Conservation (phyloP, 2,329 filamentous ascomycete genomes). For the Leptosphaerulina australis region DNA sequence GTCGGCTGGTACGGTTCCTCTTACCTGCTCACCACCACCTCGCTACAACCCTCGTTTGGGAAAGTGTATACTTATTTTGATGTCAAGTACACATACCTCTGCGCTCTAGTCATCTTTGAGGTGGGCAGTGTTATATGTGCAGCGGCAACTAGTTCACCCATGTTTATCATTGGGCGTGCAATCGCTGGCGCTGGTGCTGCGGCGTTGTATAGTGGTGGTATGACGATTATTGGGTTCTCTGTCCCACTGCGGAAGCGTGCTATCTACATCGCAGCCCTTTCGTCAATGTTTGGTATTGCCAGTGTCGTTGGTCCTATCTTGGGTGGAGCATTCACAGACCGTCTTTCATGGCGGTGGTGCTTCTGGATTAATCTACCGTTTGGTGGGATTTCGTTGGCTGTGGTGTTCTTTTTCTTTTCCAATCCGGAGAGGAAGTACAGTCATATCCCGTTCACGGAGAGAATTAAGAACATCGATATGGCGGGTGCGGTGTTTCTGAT, state of each 20-base stretch:
- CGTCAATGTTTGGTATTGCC: slow-evolving; percentile 49
- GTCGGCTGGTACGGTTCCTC: slow-evolving; percentile 52
- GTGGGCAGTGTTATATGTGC: slow-evolving; percentile 63
- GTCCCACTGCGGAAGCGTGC: slow-evolving; percentile 53
- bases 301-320: slow-evolving; percentile 51
- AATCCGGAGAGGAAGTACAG: slow-evolving; percentile 34
- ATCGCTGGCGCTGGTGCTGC: slow-evolving; percentile 61
- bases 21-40: slow-evolving; percentile 55
- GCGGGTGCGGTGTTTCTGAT: slow-evolving; percentile 42
- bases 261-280: slow-evolving; percentile 48
- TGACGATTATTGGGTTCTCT: slow-evolving; percentile 56
- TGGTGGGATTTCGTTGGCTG: slow-evolving; percentile 47
- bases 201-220: slow-evolving; percentile 59
- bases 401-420: slow-evolving; percentile 42
- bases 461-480: slow-evolving; percentile 49
- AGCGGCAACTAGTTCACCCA: slow-evolving; percentile 54
- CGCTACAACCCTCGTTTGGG: slow-evolving; percentile 55
- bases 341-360: slow-evolving; percentile 49
- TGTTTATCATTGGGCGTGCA: slow-evolving; percentile 62
- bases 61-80: slow-evolving; percentile 67
- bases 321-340: slow-evolving; percentile 52
- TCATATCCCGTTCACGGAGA: slow-evolving; percentile 39
- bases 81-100: slow-evolving; percentile 59
- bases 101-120: slow-evolving; percentile 55
- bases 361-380: slow-evolving; percentile 54